phyloP scores from a whole-genome alignment of 2,329 filamentous ascomycete genomes.

The Myriosclerotinia scirpicola region DNA sequence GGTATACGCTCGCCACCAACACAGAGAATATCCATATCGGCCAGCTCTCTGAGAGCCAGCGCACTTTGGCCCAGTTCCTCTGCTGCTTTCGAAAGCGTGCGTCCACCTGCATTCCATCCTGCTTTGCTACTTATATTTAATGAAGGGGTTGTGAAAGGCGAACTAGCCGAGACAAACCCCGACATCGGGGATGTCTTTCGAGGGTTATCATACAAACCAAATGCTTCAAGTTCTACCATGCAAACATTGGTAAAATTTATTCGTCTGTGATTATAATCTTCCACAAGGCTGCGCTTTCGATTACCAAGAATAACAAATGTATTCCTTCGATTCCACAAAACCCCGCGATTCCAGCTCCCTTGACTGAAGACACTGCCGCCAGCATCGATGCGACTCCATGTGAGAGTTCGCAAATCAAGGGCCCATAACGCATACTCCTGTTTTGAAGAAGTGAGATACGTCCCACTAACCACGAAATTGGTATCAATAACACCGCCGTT shows the following conservation, averaged over 20 bases:
- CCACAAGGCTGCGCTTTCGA: constrained; percentile 86
- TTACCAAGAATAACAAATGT: constrained; percentile 95
- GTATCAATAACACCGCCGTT: constrained; percentile 95
- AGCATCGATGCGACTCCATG: constrained; percentile 94
- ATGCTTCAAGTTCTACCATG: constrained; percentile 94
- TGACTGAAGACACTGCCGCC: constrained; percentile 93
- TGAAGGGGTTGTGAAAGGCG: constrained; percentile 58
- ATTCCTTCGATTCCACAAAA: constrained; percentile 90
- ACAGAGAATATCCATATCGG: constrained; percentile 96
- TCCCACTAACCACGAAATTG: constrained; percentile 95
- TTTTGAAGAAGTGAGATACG: constrained; percentile 95
- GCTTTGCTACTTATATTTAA: constrained; percentile 49
- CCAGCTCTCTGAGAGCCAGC: constrained; percentile 75
- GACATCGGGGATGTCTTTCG: constrained; percentile 75
- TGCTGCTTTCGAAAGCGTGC: constrained; percentile 72
- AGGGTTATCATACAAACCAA: constrained; percentile 96
- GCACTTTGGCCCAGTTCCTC: constrained; percentile 84
- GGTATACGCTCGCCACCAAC: constrained; percentile 89
- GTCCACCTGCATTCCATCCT: constrained; percentile 69
- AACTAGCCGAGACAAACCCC: constrained; percentile 81
- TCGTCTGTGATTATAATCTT: constrained; percentile 96
- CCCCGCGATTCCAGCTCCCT: constrained; percentile 95
- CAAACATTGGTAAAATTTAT: constrained; percentile 98
- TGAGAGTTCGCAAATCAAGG: constrained; percentile 80
- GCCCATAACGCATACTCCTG: constrained; percentile 98